phyloP scores from a whole-genome alignment of 148 eudicot genomes.

The Dysphania ambrosioides region DNA sequence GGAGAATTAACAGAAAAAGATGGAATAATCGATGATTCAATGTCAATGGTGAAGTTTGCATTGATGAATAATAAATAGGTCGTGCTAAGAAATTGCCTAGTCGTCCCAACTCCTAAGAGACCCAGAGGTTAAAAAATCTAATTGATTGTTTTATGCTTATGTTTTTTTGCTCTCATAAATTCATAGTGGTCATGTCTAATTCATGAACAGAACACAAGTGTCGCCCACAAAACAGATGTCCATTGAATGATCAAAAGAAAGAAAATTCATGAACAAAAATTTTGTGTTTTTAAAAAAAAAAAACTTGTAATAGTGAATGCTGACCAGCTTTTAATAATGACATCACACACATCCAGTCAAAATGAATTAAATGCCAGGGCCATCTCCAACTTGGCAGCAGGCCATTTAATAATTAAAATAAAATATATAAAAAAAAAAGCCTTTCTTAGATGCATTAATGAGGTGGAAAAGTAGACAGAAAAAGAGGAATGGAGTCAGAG shows the following conservation, averaged over 20 bases:
- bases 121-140: no score
- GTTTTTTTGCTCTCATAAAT: no score
- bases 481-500: neutral
- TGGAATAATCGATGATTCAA: neutral
- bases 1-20: neutral
- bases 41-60: neutral
- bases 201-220: neutral
- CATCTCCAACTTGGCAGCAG: neutral
- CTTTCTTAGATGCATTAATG: neutral
- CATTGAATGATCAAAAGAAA: neutral
- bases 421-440: no score
- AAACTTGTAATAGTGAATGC: neutral
- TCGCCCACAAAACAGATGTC: neutral
- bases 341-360: conserved; percentile 1
- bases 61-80: neutral
- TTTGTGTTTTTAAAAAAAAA: neutral
- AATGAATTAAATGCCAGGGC: neutral
- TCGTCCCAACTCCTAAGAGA: no score
- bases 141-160: no score
- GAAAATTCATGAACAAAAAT: no score
- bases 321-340: neutral
- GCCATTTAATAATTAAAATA: no score
- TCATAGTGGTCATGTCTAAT: neutral
- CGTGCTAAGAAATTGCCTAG: neutral
- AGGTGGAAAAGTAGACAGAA: neutral